Conservation (phyloP, 2,329 filamentous ascomycete genomes). For the Colletotrichum musicola region DNA sequence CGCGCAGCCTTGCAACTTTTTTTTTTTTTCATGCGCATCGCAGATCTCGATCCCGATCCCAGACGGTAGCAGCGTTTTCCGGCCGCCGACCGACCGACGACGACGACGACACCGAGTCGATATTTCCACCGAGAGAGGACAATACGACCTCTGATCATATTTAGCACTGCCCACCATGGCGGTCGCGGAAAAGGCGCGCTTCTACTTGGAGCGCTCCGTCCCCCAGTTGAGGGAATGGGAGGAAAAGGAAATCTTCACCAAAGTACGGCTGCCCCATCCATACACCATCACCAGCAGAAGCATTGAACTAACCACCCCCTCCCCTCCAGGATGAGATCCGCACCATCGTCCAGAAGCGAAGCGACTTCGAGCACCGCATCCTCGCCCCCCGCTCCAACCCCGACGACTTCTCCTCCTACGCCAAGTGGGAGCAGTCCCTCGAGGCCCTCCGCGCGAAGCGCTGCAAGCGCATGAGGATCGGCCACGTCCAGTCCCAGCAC, state of each 20-base stretch:
- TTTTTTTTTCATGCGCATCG: conserved; percentile 38
- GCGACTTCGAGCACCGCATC: conserved; percentile 92
- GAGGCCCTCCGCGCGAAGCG: conserved; percentile 86
- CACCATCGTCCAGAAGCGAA: conserved; percentile 89
- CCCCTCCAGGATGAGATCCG: conserved; percentile 82
- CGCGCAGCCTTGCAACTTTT: conserved; percentile 40
- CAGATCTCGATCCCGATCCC: conserved; percentile 13
- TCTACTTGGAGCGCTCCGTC: conserved; percentile 92
- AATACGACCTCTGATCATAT: background rate
- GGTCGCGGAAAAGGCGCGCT: conserved; percentile 93
- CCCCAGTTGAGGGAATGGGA: conserved; percentile 94
- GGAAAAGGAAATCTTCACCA: conserved; percentile 89
- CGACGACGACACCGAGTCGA: too few relatives aligned
- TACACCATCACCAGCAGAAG: background rate
- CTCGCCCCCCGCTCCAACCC: conserved; percentile 84
- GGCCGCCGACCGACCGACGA: too few relatives aligned
- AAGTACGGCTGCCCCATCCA: conserved; percentile 55
- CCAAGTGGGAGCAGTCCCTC: conserved; percentile 76
- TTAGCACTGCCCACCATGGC: conserved; percentile 15
- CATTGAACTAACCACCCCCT: background rate
- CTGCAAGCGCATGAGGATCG: conserved; percentile 83
- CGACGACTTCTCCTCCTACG: conserved; percentile 86
- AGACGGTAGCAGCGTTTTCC: too few relatives aligned
- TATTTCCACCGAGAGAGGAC: background rate
- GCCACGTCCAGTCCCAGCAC: conserved; percentile 72